Evolutionary conservation across 2,329 filamentous ascomycete species (phyloP).

Genomic region (Colletotrichum viniferum): DNA sequence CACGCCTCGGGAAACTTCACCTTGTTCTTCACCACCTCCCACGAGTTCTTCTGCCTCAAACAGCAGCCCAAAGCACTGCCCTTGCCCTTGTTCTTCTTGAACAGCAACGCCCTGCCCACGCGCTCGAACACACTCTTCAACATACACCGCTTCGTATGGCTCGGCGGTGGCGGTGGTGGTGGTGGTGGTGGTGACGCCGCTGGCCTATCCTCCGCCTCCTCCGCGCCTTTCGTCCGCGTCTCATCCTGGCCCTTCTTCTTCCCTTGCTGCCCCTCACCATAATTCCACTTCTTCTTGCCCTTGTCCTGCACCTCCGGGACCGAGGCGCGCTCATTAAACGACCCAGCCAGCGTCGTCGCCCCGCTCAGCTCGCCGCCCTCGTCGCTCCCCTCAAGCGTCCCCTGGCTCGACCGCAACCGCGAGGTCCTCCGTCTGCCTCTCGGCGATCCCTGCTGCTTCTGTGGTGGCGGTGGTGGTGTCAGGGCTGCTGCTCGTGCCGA

Average conservation of each 20-base stretch:
- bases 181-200: background rate
- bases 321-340: background rate
- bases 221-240: background rate
- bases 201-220: background rate
- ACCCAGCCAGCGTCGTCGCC: background rate
- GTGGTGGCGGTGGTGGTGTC: background rate
- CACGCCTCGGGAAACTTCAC: conserved; percentile 5
- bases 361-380: background rate
- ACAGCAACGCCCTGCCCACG: background rate
- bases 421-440: background rate
- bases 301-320: background rate
- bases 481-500: background rate
- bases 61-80: background rate
- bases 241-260: background rate
- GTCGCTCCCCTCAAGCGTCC: background rate
- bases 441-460: background rate
- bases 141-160: background rate
- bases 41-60: background rate
- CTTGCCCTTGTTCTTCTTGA: background rate
- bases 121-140: background rate
- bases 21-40: background rate
- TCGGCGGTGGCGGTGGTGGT: background rate
- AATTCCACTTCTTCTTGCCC: background rate
- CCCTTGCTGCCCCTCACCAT: background rate
- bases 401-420: background rate